Base-by-base conservation (phyloP, 441 rosid genomes). In the Breynia disticha region DNA sequence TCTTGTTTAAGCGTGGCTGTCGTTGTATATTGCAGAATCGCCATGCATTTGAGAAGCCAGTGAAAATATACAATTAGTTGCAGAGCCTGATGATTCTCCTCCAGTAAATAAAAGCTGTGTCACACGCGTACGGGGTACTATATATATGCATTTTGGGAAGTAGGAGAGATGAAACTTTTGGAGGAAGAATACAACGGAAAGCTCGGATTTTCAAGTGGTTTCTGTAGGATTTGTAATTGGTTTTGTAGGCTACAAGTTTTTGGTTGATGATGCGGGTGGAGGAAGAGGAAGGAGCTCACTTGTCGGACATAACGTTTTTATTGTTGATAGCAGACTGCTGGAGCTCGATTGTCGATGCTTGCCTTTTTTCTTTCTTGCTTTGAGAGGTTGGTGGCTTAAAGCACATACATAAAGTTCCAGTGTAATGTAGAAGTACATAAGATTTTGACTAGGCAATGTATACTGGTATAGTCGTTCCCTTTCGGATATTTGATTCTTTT, bases 21-120 rank as follows among this genome's bases (percentile, higher is more conserved):
- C 16, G 4, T 16, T 17, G 10, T 44, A 47, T 55, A 19, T 64
- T 82, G 80, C 83, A 89, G 95, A 89, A 83, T 69, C 96, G 93
- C 18, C 95, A 84, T 61, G 64, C 88, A 4, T 80, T 56, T 66
- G 97, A 86, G 81, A 93, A 80, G 82, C 83, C 97, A 11, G 90
- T 89, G 67, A 93, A 77, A 66, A 93, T 93, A 68, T 88, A 86
- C 81, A 86, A 86, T 73, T 93, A 83, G 76, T 56, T 50, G 61
- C 32, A 63, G 61, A 63, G 72, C 71, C 71, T 58, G 70, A 55
- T 57, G 65, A 45, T 62, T 47, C 51, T 49, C 66, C 71, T 45
- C 49, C 57, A n/a, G 63, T 67, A 55, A 37, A 28, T 54, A 4
- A n/a, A 64, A 59, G 54, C 38, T 48, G 57, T 49, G 52, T 28